These are phyloP conservation scores for Lagenaria siceraria DNA, from an alignment of 306 rosid genomes.

Conservation along the genomic window DNA sequence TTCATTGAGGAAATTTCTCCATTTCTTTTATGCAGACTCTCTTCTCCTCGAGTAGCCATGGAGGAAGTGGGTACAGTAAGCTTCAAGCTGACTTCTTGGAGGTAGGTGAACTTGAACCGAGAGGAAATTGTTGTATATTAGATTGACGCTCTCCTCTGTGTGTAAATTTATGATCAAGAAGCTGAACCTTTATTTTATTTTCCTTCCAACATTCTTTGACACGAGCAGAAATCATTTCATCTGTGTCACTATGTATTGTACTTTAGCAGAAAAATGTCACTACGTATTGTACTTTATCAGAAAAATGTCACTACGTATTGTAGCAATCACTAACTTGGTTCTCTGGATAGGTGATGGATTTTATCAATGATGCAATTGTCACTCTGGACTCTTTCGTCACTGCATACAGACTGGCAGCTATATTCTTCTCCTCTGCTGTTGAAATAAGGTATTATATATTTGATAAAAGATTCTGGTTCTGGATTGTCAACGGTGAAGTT, in stretches of 20 bases:
- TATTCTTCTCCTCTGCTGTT: constrained; percentile 64
- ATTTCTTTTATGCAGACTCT: constrained; percentile 40
- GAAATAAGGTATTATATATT: constrained; percentile 50
- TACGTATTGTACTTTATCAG: too few species aligned
- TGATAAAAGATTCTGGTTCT: background rate
- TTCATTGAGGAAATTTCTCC: constrained; percentile 1
- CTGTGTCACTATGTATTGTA: background rate
- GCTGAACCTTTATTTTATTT: background rate
- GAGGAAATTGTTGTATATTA: background rate
- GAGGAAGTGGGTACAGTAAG: constrained; percentile 33
- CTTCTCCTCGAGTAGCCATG: constrained; percentile 50
- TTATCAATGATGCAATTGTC: constrained; percentile 75
- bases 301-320: background rate
- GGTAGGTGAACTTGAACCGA: constrained; percentile 27
- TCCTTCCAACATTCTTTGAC: background rate
- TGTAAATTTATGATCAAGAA: background rate
- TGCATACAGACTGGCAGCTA: constrained; percentile 58
- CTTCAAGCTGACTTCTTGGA: constrained; percentile 67
- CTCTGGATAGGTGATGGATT: constrained; percentile 74
- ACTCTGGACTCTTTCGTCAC: constrained; percentile 63
- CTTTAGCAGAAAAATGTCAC: too few species aligned
- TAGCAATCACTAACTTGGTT: constrained; percentile 2
- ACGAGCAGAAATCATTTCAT: background rate
- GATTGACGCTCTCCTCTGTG: background rate
- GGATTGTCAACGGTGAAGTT: background rate